Conservation (phyloP, 441 rosid genomes). For the Syzygium malaccense region DNA sequence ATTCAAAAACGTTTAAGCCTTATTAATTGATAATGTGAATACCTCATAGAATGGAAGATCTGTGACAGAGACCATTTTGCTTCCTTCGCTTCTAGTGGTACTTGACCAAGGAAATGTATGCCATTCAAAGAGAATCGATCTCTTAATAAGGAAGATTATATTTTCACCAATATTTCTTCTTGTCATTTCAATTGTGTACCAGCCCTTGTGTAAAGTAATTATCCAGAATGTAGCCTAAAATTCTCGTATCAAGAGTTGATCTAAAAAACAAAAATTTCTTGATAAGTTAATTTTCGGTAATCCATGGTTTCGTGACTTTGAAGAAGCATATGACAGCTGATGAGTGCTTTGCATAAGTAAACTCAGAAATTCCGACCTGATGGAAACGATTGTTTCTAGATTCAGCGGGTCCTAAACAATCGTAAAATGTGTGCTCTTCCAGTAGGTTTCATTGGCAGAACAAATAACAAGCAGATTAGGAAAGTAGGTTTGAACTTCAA, state of each 20-base stretch:
- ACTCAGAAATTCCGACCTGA: neutral
- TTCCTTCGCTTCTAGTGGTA: neutral
- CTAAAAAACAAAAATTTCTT: too few relatives aligned
- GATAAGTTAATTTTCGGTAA: neutral
- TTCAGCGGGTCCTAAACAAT: neutral
- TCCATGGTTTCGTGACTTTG: neutral
- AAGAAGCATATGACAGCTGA: neutral
- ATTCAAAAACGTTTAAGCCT: neutral
- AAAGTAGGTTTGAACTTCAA: neutral
- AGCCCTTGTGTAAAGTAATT: neutral
- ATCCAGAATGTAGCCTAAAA: neutral
- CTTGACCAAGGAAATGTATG: neutral
- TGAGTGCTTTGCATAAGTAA: neutral
- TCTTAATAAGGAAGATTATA: neutral
- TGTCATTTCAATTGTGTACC: neutral
- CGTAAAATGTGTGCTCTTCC: neutral
- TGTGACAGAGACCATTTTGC: neutral
- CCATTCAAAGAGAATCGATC: neutral
- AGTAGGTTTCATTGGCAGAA: neutral
- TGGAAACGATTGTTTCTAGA: neutral
- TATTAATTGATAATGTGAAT: neutral
- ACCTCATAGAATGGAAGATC: neutral
- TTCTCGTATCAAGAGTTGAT: neutral
- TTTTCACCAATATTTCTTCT: neutral
- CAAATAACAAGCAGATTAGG: neutral